Evolutionary conservation across 768 basidiomycete genomes (phyloP).

Genomic region (Tubosaeta sp.): DNA sequence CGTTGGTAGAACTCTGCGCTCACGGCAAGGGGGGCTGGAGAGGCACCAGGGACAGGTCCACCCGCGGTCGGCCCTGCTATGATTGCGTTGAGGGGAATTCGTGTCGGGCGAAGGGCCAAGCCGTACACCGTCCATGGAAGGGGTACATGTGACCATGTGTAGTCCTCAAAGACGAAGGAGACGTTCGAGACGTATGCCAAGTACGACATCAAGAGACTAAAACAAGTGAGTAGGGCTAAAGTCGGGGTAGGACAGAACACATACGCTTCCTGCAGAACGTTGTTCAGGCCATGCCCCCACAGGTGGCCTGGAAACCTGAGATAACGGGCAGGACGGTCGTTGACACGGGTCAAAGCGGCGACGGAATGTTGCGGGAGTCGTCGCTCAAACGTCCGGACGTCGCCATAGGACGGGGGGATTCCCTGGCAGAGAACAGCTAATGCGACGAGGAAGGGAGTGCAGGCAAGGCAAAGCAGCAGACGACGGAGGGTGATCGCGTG

Average conservation of each 20-base stretch:
- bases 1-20: conserved; percentile 46
- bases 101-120: conserved; percentile 46
- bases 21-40: conserved; percentile 34
- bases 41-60: conserved; percentile 31
- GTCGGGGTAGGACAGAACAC: conserved; percentile 15
- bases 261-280: conserved; percentile 58
- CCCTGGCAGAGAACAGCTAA: conserved; percentile 33
- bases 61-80: conserved; percentile 55
- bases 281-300: conserved; percentile 62
- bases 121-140: conserved; percentile 54
- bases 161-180: conserved; percentile 61
- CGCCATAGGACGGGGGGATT: conserved; percentile 37
- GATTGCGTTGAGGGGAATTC: conserved; percentile 56
- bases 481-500: conserved; percentile 26
- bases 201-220: conserved; percentile 48
- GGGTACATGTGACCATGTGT: conserved; percentile 53
- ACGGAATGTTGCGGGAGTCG: conserved; percentile 38
- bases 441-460: conserved; percentile 23
- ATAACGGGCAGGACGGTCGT: conserved; percentile 28
- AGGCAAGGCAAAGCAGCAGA: conserved; percentile 19
- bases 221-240: not conserved
- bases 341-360: conserved; percentile 5
- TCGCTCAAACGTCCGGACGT: conserved; percentile 34
- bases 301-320: conserved; percentile 51
- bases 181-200: conserved; percentile 47